phyloP scores from a whole-genome alignment of 257 asterid species.

The Coffea canephora region DNA sequence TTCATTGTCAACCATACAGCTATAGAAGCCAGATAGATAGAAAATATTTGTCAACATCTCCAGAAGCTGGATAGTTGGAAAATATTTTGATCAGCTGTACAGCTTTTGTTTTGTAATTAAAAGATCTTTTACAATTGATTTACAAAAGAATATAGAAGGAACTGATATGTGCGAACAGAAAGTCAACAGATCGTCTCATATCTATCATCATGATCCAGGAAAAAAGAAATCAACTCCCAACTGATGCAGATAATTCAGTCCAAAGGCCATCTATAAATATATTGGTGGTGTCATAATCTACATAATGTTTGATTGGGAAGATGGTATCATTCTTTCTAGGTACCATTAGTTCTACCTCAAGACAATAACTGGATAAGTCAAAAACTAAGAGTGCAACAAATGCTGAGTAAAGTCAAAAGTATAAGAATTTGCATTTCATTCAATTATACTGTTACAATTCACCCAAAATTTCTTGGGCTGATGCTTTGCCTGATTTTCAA shows the following conservation, averaged over 20 bases:
- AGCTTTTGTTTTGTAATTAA: not conserved
- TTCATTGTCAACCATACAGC: not conserved
- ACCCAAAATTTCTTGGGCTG: constrained; percentile 1
- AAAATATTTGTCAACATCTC: not conserved
- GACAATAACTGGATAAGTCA: not conserved
- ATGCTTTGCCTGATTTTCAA: not conserved
- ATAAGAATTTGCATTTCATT: constrained; percentile 12
- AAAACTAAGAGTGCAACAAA: not conserved
- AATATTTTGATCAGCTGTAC: not conserved
- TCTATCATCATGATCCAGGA: not conserved
- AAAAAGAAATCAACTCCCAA: not conserved
- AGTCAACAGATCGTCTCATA: not conserved
- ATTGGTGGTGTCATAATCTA: not conserved
- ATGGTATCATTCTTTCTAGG: not conserved
- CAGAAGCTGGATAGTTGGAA: too few species aligned
- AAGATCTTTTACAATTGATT: not conserved
- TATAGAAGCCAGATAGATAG: not conserved
- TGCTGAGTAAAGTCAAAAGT: not conserved
- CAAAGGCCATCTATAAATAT: not conserved
- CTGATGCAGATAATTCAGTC: not conserved
- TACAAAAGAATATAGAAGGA: not conserved
- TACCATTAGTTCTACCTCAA: not conserved
- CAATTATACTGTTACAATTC: not conserved
- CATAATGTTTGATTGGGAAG: not conserved
- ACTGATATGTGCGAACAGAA: not conserved